These are phyloP conservation scores for Ceratobasidium sp. DNA, from an alignment of 1,284 basidiomycete genomes.

Conservation along the genomic window DNA sequence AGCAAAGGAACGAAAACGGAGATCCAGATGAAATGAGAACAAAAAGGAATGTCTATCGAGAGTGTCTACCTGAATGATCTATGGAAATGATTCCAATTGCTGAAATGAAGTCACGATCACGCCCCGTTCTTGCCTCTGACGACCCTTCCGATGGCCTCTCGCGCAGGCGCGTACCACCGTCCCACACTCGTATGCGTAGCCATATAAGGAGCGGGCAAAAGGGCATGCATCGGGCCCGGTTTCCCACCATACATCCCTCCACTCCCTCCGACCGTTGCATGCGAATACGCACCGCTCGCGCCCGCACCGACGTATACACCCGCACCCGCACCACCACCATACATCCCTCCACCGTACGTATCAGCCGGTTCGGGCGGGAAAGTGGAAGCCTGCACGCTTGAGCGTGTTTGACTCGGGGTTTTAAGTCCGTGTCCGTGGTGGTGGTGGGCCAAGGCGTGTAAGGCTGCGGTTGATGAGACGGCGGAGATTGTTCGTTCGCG, in stretches of 20 bases:
- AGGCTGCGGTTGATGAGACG: slow-evolving; percentile 35
- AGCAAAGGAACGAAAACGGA: neutral
- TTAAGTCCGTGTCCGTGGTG: slow-evolving; percentile 20
- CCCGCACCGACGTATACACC: slow-evolving; percentile 26
- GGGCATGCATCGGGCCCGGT: slow-evolving; percentile 32
- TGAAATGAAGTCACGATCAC: slow-evolving; percentile 5
- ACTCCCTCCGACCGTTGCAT: slow-evolving; percentile 15
- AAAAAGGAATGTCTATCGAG: slow-evolving; percentile 4
- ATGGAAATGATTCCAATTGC: neutral
- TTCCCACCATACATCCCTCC: slow-evolving; percentile 43
- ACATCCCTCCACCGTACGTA: slow-evolving; percentile 31
- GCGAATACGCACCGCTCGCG: neutral
- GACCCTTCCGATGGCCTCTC: slow-evolving; percentile 24
- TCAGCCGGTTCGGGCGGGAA: slow-evolving; percentile 43
- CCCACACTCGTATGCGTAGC: slow-evolving; percentile 34
- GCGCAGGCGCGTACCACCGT: slow-evolving; percentile 37
- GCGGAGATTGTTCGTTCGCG: slow-evolving; percentile 35
- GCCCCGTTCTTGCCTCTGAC: slow-evolving; percentile 20
- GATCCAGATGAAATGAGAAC: neutral
- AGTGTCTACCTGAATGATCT: neutral
- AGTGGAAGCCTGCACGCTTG: slow-evolving; percentile 12
- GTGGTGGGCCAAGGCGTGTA: slow-evolving; percentile 28
- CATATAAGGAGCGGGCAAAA: slow-evolving; percentile 37
- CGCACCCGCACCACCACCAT: slow-evolving; percentile 35
- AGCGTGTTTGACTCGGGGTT: neutral